A percentile compares a stretch with the other conserved stretches of the same genome.
Conservation (phyloP, 345 rosid genomes). For the Boechera divaricarpa region DNA sequence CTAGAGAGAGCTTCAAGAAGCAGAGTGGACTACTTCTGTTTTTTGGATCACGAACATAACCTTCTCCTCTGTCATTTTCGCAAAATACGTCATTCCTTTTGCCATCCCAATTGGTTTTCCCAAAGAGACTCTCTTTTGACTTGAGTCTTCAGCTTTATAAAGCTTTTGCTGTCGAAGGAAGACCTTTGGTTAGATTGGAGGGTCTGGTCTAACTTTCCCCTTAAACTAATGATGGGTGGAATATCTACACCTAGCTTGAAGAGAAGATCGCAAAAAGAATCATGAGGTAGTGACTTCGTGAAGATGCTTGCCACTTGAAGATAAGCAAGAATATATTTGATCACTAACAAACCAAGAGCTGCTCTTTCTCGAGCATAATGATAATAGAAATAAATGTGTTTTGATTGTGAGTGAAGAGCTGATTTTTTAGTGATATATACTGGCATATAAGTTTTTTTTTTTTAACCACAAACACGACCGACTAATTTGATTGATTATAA, state of each 20-base stretch:
- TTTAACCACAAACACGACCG: too few species aligned
- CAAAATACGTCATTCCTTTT: neutral
- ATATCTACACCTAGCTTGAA: neutral
- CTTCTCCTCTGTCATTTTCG: neutral
- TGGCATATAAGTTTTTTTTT: too few species aligned
- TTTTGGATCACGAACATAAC: too few species aligned
- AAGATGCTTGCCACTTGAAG: neutral
- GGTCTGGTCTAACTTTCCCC: neutral
- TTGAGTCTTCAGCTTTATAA: neutral
- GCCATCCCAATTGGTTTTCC: too few species aligned
- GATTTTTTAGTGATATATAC: neutral
- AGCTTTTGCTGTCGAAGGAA: neutral
- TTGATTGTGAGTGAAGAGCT: neutral
- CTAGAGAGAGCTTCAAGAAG: too few species aligned
- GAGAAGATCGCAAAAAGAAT: neutral
- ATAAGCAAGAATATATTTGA: neutral
- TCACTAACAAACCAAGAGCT: neutral
- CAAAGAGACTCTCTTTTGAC: neutral
- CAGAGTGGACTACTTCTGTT: too few species aligned
- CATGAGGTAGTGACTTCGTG: neutral
- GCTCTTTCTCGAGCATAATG: neutral
- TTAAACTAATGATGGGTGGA: neutral
- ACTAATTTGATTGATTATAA: too few species aligned
- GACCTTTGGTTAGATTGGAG: neutral
- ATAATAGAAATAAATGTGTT: neutral